Percentiles rank a stretch among this genome's conserved stretches.
Conservation (phyloP, 1,284 basidiomycete genomes). For the Volvariella surrecta region DNA sequence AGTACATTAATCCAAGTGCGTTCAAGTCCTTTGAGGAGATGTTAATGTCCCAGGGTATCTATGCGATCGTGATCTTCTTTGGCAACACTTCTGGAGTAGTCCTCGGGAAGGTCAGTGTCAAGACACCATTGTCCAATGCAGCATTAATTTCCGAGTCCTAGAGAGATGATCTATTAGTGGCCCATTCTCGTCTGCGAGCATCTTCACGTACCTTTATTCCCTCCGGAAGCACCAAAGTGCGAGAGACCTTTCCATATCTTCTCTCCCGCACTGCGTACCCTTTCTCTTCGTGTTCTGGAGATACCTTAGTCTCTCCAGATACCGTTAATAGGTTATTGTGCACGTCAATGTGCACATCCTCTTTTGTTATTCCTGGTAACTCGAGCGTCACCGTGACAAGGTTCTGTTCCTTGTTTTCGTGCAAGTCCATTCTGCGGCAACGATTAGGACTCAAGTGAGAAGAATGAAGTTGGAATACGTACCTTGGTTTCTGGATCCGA, state of each 20-base stretch:
- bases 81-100: constrained; percentile 3
- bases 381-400: constrained; percentile 7
- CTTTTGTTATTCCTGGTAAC: constrained; percentile 6
- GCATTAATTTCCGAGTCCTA: constrained; percentile 6
- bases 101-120: constrained; percentile 7
- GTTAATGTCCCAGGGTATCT: no score
- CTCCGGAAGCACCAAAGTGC: constrained; percentile 5
- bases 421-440: constrained; percentile 8
- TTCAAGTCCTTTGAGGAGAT: no score
- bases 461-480: background rate
- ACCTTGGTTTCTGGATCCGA: background rate
- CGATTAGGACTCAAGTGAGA: no score
- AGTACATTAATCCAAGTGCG: no score
- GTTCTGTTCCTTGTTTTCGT: constrained; percentile 5
- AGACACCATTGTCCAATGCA: constrained; percentile 6
- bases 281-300: constrained; percentile 1
- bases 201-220: constrained; percentile 2
- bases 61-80: constrained; percentile 5
- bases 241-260: constrained; percentile 4
- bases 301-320: constrained; percentile 4
- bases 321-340: constrained; percentile 3
- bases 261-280: constrained; percentile 1
- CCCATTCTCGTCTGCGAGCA: no score
- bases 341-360: constrained; percentile 6
- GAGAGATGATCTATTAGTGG: background rate